Evolutionary conservation across 441 rosid species (phyloP).

Genomic region (Mallotus repandus): DNA sequence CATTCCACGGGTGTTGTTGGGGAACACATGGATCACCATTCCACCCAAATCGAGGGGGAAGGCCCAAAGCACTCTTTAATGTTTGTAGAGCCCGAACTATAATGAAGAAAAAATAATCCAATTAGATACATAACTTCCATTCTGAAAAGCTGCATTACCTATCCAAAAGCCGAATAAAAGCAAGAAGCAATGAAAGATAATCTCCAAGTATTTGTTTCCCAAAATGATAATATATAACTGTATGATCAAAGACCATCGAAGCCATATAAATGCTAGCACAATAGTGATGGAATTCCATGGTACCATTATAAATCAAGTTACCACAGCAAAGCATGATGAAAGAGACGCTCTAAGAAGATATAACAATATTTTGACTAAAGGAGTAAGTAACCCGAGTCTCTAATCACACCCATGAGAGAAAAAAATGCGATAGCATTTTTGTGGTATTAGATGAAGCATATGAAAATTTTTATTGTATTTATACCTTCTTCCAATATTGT

Average conservation of each 20-base stretch:
- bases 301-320: neutral
- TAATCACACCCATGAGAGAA: neutral
- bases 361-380: neutral
- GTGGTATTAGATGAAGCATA: neutral
- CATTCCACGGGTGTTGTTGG: slow-evolving; percentile 96
- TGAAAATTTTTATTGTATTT: neutral
- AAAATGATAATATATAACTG: neutral
- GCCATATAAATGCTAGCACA: neutral
- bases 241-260: neutral
- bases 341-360: neutral
- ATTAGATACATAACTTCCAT: slow-evolving; percentile 12
- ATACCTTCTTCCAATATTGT: slow-evolving; percentile 83
- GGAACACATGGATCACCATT: slow-evolving; percentile 99
- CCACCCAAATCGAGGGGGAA: slow-evolving; percentile 96
- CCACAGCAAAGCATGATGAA: neutral
- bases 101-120: slow-evolving; percentile 28
- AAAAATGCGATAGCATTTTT: neutral
- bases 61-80: slow-evolving; percentile 65
- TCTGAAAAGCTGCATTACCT: neutral
- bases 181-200: slow-evolving; percentile 3
- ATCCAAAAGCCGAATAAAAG: slow-evolving; percentile 1
- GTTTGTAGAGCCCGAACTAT: slow-evolving; percentile 71
- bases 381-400: neutral
- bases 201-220: neutral
- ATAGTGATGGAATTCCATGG: neutral